A percentile compares a stretch with the other conserved stretches of the same genome.
Conservation (phyloP, 1,139 yeast species). For the Blastobotrys capitulatus region DNA sequence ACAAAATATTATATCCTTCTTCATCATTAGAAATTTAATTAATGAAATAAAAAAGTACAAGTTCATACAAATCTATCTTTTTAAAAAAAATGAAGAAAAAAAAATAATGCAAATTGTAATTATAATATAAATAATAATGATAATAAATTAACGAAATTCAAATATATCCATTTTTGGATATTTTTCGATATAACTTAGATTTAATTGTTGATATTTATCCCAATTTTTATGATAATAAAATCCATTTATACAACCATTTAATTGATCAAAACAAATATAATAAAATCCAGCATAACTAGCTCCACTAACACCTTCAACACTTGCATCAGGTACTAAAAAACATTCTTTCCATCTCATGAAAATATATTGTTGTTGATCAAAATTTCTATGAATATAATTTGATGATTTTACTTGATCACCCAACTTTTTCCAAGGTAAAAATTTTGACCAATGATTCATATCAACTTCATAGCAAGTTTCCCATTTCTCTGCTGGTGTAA, state of each 20-base stretch:
- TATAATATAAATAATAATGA: too few species aligned
- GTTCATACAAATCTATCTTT: too few species aligned
- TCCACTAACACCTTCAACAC: constrained; percentile 51
- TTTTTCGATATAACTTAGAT: constrained; percentile 43
- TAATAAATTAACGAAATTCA: constrained; percentile 30
- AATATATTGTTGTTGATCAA: constrained; percentile 43
- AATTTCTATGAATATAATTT: constrained; percentile 30
- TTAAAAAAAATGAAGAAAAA: too few species aligned
- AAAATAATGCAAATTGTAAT: too few species aligned
- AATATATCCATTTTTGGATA: constrained; percentile 37
- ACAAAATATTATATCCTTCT: too few species aligned
- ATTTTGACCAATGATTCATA: constrained; percentile 80
- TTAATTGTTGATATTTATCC: constrained; percentile 69
- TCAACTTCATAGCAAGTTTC: constrained; percentile 64
- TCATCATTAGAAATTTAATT: too few species aligned
- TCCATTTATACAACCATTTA: constrained; percentile 70
- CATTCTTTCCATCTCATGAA: constrained; percentile 96
- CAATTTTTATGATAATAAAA: constrained; percentile 74
- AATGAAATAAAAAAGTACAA: too few species aligned
- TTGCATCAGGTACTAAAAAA: constrained; percentile 75
- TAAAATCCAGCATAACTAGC: constrained; percentile 94
- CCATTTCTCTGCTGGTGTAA: constrained; percentile 48
- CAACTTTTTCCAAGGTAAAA: constrained; percentile 52
- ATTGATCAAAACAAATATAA: constrained; percentile 75
- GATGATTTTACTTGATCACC: constrained; percentile 28